Percentiles rank a stretch among this genome's conserved stretches.
phyloP scores from a whole-genome alignment of 2,329 filamentous ascomycete species.

The Paracamarosporium sp. region DNA sequence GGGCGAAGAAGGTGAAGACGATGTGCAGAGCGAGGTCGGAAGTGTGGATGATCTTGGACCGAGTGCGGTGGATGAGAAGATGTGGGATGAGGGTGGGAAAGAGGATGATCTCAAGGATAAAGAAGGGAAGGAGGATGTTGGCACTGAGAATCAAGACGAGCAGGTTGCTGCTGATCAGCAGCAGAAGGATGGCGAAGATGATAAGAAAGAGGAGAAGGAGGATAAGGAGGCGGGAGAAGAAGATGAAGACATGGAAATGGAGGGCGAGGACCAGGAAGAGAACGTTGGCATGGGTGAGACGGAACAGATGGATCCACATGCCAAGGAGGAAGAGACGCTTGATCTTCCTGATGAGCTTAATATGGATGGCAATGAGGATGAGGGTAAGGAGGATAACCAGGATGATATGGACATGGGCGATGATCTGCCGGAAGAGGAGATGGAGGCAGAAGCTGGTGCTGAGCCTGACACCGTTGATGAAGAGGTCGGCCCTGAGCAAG shows the following conservation, averaged over 20 bases:
- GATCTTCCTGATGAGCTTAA: constrained; percentile 90
- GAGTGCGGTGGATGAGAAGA: constrained; percentile 93
- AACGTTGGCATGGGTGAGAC: constrained; percentile 71
- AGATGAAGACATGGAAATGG: constrained; percentile 59
- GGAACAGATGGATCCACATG: constrained; percentile 74
- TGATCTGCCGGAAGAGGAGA: constrained; percentile 40
- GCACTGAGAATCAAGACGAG: constrained; percentile 57
- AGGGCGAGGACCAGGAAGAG: constrained; percentile 67
- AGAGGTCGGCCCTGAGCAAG: constrained; percentile 41
- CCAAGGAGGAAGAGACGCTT: constrained; percentile 80
- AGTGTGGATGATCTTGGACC: constrained; percentile 91
- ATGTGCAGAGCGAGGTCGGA: constrained; percentile 86
- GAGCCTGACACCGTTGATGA: constrained; percentile 42
- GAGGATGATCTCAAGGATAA: constrained; percentile 84
- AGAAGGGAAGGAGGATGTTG: constrained; percentile 66
- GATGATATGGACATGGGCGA: constrained; percentile 47
- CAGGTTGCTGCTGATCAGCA: constrained; percentile 56
- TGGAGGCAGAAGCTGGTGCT: constrained; percentile 34
- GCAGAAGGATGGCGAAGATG: constrained; percentile 62
- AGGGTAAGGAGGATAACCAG: constrained; percentile 60
- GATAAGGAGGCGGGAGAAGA: constrained; percentile 66
- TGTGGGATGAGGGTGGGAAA: constrained; percentile 90
- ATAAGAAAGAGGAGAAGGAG: constrained; percentile 58
- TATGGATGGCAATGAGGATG: constrained; percentile 70
- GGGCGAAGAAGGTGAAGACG: constrained; percentile 58